A percentile compares a stretch with the other conserved stretches of the same genome.
Evolutionary conservation across 2,329 filamentous ascomycete species (phyloP).

Genomic region (Helotiales sp.): DNA sequence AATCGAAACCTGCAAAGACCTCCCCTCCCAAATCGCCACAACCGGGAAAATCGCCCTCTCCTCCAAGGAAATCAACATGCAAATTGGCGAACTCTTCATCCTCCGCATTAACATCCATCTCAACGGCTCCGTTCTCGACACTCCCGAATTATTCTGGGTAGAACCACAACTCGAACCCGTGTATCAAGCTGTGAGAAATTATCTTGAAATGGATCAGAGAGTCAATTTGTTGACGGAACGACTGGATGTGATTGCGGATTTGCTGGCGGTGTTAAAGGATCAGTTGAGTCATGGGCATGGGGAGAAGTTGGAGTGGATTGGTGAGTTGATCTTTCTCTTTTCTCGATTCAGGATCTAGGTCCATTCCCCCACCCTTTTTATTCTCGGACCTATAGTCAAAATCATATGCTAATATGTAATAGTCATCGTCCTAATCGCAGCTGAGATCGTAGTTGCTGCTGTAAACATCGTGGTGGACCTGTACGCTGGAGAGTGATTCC

Average conservation of each 20-base stretch:
- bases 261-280: slow-evolving; percentile 91
- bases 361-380: too few species aligned
- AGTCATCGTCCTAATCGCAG: slow-evolving; percentile 95
- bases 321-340: slow-evolving; percentile 51
- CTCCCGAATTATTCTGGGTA: slow-evolving; percentile 96
- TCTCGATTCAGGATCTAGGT: not conserved
- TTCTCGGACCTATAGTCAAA: not conserved
- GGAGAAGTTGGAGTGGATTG: slow-evolving; percentile 87
- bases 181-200: slow-evolving; percentile 91
- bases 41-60: slow-evolving; percentile 91
- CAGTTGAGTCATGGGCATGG: slow-evolving; percentile 92
- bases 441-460: slow-evolving; percentile 88
- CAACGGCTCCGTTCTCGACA: slow-evolving; percentile 94
- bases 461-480: slow-evolving; percentile 96
- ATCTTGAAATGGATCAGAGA: slow-evolving; percentile 97
- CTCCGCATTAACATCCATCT: slow-evolving; percentile 97
- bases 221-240: slow-evolving; percentile 87
- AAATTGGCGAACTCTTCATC: slow-evolving; percentile 98
- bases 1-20: slow-evolving; percentile 88
- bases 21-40: slow-evolving; percentile 87
- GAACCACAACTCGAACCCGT: slow-evolving; percentile 96
- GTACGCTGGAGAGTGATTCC: slow-evolving; percentile 67
- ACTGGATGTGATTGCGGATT: slow-evolving; percentile 87
- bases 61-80: slow-evolving; percentile 95
- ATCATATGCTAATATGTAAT: slow-evolving; percentile 14